phyloP scores from a whole-genome alignment of 1,284 basidiomycete genomes.

The Vanrija humicola region DNA sequence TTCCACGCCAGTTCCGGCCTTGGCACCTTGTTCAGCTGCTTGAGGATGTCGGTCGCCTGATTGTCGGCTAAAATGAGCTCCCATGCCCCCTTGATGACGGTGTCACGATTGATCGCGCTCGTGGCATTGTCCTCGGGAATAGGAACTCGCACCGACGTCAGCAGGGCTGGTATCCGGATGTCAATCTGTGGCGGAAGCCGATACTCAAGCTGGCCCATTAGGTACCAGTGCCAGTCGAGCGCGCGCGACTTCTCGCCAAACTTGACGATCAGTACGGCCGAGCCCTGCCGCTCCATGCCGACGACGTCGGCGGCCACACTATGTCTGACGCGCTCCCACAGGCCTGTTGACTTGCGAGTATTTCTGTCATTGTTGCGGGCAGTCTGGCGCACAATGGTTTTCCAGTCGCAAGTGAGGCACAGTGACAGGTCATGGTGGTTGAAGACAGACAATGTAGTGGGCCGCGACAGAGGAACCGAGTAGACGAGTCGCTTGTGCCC shows the following conservation, averaged over 20 bases:
- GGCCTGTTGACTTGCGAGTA: background rate
- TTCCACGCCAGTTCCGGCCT: conserved; percentile 44
- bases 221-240: conserved; percentile 48
- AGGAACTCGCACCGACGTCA: conserved; percentile 30
- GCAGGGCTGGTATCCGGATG: conserved; percentile 33
- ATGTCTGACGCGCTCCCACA: background rate
- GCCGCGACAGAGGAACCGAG: conserved; percentile 34
- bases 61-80: conserved; percentile 27
- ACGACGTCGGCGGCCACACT: conserved; percentile 7
- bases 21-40: conserved; percentile 17
- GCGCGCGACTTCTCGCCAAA: conserved; percentile 38
- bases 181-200: conserved; percentile 37
- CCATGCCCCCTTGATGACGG: conserved; percentile 28
- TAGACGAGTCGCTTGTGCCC: conserved; percentile 40
- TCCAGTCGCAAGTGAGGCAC: conserved; percentile 18
- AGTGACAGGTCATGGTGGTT: conserved; percentile 42
- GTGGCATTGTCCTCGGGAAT: conserved; percentile 31
- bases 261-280: conserved; percentile 39
- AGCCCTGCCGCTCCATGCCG: conserved; percentile 5
- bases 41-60: conserved; percentile 25
- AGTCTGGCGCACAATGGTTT: conserved; percentile 8
- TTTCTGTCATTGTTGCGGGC: background rate
- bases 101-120: conserved; percentile 19
- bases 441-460: conserved; percentile 40
- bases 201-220: conserved; percentile 40